phyloP scores from a whole-genome alignment of 2,329 filamentous ascomycete genomes.

The Cladosporium sp. region DNA sequence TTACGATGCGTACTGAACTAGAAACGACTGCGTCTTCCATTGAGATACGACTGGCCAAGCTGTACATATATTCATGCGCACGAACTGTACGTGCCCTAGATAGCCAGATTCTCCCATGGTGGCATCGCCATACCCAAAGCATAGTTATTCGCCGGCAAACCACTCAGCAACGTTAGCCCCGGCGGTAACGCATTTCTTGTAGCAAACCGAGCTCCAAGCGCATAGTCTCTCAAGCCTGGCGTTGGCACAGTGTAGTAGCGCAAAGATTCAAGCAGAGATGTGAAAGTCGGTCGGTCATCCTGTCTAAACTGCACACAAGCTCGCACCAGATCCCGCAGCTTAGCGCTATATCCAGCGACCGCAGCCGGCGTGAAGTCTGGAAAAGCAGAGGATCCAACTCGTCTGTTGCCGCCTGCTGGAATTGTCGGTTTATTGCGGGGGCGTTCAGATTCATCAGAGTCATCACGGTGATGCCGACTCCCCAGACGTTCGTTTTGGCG shows the following conservation, averaged over 20 bases:
- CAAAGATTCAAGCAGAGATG: neutral
- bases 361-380: neutral
- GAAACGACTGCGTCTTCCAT: too few species aligned
- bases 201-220: neutral
- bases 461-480: conserved; percentile 22
- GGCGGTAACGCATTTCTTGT: neutral
- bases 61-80: too few species aligned
- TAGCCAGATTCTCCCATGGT: neutral
- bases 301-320: neutral
- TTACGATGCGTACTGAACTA: too few species aligned
- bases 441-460: conserved; percentile 5
- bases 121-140: neutral
- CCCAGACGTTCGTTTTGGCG: conserved; percentile 22
- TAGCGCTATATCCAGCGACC: neutral
- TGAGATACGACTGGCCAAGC: too few species aligned
- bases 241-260: neutral
- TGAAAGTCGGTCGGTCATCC: neutral
- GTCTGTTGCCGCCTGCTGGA: neutral
- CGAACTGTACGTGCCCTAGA: too few species aligned
- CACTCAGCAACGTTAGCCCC: neutral
- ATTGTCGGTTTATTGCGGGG: neutral
- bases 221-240: neutral
- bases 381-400: neutral
- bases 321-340: neutral
- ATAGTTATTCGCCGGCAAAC: neutral